Conservation (phyloP, 2,329 filamentous ascomycete species). For the Berkeleyomyces rouxiae region DNA sequence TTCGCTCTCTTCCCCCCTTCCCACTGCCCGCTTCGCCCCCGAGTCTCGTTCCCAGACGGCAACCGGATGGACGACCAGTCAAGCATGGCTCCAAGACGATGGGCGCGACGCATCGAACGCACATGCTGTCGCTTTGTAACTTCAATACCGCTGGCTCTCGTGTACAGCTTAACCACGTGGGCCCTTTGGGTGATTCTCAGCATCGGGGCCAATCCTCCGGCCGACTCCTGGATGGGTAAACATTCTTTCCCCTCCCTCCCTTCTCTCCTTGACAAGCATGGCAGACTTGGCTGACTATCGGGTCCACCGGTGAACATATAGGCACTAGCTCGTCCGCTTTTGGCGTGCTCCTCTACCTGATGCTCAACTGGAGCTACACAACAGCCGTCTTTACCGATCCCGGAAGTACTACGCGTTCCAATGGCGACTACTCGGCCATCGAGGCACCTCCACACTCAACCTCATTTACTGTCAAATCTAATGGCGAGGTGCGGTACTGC, state of each 20-base stretch:
- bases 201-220: constrained; percentile 44
- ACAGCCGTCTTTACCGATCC: constrained; percentile 86
- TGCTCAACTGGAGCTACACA: constrained; percentile 82
- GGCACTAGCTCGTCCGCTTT: constrained; percentile 41
- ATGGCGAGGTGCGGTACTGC: constrained; percentile 75
- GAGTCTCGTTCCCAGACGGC: constrained; percentile 14
- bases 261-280: background rate
- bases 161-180: constrained; percentile 86
- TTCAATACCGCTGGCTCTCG: constrained; percentile 77
- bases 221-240: constrained; percentile 41
- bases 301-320: constrained; percentile 18
- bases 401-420: constrained; percentile 48
- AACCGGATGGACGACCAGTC: constrained; percentile 18
- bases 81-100: constrained; percentile 37
- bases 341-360: constrained; percentile 53
- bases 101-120: constrained; percentile 58
- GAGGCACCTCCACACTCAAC: constrained; percentile 43
- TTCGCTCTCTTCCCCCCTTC: background rate
- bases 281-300: background rate
- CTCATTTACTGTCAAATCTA: constrained; percentile 82
- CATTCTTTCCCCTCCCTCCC: constrained; percentile 4
- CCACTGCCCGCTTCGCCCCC: constrained; percentile 13
- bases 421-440: constrained; percentile 47
- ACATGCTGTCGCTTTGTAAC: constrained; percentile 64
- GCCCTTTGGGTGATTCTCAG: constrained; percentile 71